Evolutionary conservation across 2,329 filamentous ascomycete species (phyloP).

Genomic region (Aciculosporium take): DNA sequence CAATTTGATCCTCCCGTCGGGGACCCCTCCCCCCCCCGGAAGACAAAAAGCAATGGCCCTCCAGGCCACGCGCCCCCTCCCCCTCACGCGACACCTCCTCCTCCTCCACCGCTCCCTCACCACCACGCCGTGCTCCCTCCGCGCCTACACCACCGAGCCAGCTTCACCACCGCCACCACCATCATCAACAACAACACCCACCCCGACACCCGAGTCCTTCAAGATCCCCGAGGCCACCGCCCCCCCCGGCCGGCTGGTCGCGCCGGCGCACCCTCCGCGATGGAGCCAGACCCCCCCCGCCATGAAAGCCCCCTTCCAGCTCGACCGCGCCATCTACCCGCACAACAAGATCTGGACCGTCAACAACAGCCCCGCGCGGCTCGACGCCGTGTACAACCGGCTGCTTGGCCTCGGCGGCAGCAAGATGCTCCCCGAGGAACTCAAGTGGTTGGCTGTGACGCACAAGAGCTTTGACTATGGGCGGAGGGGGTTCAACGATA

Average conservation of each 20-base stretch:
- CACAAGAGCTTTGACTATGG: conserved; percentile 98
- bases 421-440: conserved; percentile 67
- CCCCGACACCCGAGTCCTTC: conserved; percentile 14
- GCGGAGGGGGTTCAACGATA: conserved; percentile 84
- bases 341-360: conserved; percentile 45
- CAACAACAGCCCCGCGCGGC: conserved; percentile 58
- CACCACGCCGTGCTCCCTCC: conserved; percentile 13
- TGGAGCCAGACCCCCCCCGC: conserved; percentile 56
- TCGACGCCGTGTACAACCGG: conserved; percentile 65
- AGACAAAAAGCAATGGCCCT: conserved; percentile 18
- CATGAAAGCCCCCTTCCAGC: conserved; percentile 57
- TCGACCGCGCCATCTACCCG: conserved; percentile 41
- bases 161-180: neutral
- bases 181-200: conserved; percentile 7
- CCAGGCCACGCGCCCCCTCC: conserved; percentile 19
- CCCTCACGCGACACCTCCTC: conserved; percentile 12
- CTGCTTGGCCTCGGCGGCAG: conserved; percentile 63
- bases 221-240: conserved; percentile 7
- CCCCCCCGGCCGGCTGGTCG: neutral
- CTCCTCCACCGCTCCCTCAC: conserved; percentile 11
- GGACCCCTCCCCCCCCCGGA: no score
- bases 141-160: conserved; percentile 17
- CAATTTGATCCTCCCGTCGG: no score
- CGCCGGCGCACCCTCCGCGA: conserved; percentile 31
- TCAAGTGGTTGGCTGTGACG: conserved; percentile 93